phyloP scores from a whole-genome alignment of 2,329 filamentous ascomycete genomes.

The Alternaria arbusti region DNA sequence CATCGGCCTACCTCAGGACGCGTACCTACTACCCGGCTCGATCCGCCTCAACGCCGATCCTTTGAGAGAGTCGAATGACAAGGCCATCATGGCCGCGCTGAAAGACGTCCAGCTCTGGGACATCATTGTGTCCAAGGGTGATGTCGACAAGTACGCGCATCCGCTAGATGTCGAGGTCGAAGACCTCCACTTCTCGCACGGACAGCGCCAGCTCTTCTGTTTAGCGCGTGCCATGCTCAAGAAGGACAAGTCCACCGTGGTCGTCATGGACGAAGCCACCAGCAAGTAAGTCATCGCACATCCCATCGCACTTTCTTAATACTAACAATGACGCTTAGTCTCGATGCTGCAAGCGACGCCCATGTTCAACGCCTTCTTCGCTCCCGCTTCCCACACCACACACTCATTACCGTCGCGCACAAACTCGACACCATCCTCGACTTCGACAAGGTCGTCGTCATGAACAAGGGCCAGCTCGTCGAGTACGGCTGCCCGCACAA shows the following conservation, averaged over 20 bases:
- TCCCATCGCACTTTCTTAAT: neutral
- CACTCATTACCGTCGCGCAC: conserved; percentile 65
- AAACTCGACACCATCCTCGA: conserved; percentile 63
- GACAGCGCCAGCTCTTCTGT: conserved; percentile 70
- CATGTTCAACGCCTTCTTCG: conserved; percentile 64
- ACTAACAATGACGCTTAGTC: conserved; percentile 44
- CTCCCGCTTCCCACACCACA: conserved; percentile 61
- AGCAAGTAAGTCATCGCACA: conserved; percentile 31
- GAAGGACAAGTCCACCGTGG: conserved; percentile 29
- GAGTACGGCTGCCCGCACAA: conserved; percentile 49
- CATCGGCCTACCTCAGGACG: conserved; percentile 59
- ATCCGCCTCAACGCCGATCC: conserved; percentile 60
- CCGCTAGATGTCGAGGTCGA: conserved; percentile 41
- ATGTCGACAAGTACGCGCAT: conserved; percentile 39
- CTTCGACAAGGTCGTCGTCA: conserved; percentile 60
- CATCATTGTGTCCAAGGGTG: conserved; percentile 43
- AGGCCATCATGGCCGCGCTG: conserved; percentile 53
- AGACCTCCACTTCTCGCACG: conserved; percentile 47
- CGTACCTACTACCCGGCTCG: conserved; percentile 57
- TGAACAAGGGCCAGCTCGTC: conserved; percentile 57
- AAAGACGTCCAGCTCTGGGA: conserved; percentile 55
- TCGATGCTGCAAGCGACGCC: conserved; percentile 64
- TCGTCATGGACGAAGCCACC: conserved; percentile 45
- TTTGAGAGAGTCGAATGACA: conserved; percentile 42
- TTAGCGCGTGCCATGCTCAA: conserved; percentile 64